Percentiles rank a stretch among this genome's conserved stretches.
Conservation (phyloP, 1,284 basidiomycete genomes). For the Irpex sp. region DNA sequence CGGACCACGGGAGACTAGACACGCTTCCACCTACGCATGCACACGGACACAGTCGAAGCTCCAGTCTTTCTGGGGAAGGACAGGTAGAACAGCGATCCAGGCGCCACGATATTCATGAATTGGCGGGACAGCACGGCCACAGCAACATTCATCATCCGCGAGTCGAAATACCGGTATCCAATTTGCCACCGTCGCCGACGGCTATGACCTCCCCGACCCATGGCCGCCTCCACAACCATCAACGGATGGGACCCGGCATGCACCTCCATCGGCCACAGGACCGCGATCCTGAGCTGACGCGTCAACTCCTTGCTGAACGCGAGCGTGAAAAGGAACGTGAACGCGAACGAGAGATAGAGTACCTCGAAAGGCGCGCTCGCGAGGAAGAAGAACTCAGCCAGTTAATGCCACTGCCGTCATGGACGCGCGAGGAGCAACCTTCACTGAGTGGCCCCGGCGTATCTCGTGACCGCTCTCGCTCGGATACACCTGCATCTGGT, state of each 20-base stretch:
- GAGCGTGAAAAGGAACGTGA: constrained; percentile 46
- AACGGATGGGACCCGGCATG: constrained; percentile 60
- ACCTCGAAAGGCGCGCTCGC: constrained; percentile 18
- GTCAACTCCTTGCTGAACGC: constrained; percentile 37
- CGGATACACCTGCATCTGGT: constrained; percentile 13
- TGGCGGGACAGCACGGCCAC: constrained; percentile 17
- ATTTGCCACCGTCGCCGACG: constrained; percentile 21
- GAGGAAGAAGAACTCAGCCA: constrained; percentile 16
- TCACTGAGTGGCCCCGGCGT: background rate
- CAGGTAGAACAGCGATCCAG: constrained; percentile 18
- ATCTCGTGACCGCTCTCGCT: constrained; percentile 11
- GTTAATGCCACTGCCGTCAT: constrained; percentile 13
- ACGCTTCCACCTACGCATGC: constrained; percentile 20
- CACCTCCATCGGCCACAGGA: constrained; percentile 40
- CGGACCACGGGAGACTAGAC: constrained; percentile 20
- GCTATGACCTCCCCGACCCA: constrained; percentile 18
- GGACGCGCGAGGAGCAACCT: constrained; percentile 4
- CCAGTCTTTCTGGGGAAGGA: constrained; percentile 21
- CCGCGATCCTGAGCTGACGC: constrained; percentile 43
- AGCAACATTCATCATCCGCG: constrained; percentile 20
- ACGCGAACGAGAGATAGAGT: constrained; percentile 36
- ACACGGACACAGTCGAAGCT: constrained; percentile 21
- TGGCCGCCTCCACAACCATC: constrained; percentile 52
- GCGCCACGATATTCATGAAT: constrained; percentile 21
- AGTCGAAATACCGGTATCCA: constrained; percentile 16